Conservation (phyloP, 345 rosid genomes). For the Arabis alpina region DNA sequence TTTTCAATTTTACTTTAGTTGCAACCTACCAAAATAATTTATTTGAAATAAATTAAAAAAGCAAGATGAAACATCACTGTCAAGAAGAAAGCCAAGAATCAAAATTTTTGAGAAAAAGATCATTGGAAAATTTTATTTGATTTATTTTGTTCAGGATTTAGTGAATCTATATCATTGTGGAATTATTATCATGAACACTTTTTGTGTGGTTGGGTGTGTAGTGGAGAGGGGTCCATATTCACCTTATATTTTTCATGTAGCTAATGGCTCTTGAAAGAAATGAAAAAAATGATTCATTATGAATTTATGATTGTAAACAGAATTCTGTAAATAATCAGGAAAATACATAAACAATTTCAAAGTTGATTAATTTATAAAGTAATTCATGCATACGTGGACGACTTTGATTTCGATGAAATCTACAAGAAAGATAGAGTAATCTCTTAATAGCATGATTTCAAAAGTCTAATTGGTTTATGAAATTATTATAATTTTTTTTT, state of each 20-base stretch:
- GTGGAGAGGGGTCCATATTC: constrained; percentile 9
- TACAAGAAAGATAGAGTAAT: no score
- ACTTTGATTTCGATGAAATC: neutral
- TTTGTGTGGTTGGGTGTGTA: neutral
- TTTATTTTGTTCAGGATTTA: neutral
- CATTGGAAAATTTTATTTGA: neutral
- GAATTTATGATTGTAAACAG: neutral
- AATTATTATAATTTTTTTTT: neutral
- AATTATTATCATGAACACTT: constrained; percentile 5
- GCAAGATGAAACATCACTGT: constrained; percentile 8
- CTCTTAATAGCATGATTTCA: neutral
- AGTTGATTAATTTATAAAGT: neutral
- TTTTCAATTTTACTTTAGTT: neutral
- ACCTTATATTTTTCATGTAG: neutral
- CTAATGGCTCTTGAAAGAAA: no score
- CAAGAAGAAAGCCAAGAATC: constrained; percentile 9
- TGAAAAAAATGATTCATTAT: neutral
- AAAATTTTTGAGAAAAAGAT: constrained; percentile 7
- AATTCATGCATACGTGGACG: no score
- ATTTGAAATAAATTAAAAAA: neutral
- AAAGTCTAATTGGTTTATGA: no score
- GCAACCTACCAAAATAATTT: neutral
- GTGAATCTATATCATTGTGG: constrained; percentile 17
- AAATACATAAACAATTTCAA: neutral
- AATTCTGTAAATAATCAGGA: no score